Percentiles rank a stretch among this genome's conserved stretches.
Conservation (phyloP, 1,139 yeast genomes). For the Diutina rugosa region DNA sequence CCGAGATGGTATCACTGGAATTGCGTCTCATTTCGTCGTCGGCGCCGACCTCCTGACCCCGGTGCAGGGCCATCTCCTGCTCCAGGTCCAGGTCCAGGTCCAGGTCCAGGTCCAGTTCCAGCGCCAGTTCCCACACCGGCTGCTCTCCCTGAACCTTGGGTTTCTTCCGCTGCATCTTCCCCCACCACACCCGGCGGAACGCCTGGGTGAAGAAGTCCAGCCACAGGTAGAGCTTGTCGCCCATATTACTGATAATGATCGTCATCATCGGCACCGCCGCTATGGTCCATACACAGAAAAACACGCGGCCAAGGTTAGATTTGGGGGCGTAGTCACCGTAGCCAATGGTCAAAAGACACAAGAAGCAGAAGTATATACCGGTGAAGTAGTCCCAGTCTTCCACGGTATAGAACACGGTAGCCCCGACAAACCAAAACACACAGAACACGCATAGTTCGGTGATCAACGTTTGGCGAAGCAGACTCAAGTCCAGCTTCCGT, state of each 20-base stretch:
- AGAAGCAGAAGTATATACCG: constrained; percentile 58
- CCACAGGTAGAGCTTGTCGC: constrained; percentile 38
- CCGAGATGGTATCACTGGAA: not conserved
- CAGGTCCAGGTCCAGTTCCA: not conserved
- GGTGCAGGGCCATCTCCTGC: not conserved
- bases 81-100: not conserved
- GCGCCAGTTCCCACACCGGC: not conserved
- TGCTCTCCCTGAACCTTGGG: not conserved
- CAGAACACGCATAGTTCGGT: constrained; percentile 34
- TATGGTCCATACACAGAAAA: constrained; percentile 70
- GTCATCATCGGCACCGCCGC: constrained; percentile 84
- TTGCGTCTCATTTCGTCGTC: not conserved
- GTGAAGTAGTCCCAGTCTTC: constrained; percentile 65
- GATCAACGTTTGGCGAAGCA: constrained; percentile 20
- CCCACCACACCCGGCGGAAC: not conserved
- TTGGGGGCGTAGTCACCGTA: constrained; percentile 66
- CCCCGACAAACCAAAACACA: constrained; percentile 61
- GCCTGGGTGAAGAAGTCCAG: constrained; percentile 9
- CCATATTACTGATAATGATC: constrained; percentile 57
- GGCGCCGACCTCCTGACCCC: not conserved
- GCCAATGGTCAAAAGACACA: constrained; percentile 71
- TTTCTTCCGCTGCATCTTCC: not conserved
- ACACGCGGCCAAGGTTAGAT: constrained; percentile 52
- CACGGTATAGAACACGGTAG: constrained; percentile 39
- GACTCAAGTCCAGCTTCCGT: constrained; percentile 18